Conservation (phyloP, 345 rosid species). For the Carallia brachiata region DNA sequence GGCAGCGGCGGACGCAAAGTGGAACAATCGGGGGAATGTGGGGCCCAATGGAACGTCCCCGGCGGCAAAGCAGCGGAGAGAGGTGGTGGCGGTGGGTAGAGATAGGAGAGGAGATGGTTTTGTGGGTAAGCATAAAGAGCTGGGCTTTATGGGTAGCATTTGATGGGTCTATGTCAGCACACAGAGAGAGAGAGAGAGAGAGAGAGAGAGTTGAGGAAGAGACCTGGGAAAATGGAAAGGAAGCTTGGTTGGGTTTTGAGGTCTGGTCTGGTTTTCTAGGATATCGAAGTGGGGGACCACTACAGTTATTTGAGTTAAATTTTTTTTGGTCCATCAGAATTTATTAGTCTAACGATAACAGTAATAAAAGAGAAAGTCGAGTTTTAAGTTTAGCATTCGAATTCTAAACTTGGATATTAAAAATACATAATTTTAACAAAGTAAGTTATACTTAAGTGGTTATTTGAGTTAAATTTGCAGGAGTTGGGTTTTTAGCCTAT, state of each 20-base stretch:
- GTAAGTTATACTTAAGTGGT: too few relatives aligned
- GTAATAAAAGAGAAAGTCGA: too few relatives aligned
- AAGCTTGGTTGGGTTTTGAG: not conserved
- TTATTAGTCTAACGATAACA: too few relatives aligned
- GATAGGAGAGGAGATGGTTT: constrained; percentile 31
- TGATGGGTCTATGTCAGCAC: constrained; percentile 11
- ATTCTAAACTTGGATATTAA: too few relatives aligned
- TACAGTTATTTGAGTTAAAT: too few relatives aligned
- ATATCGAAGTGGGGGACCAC: not conserved
- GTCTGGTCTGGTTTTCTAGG: not conserved
- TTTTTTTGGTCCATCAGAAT: too few relatives aligned
- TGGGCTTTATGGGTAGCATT: constrained; percentile 62
- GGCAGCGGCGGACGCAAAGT: constrained; percentile 39
- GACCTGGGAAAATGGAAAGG: not conserved
- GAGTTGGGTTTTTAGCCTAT: too few relatives aligned
- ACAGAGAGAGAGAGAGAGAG: not conserved
- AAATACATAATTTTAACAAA: too few relatives aligned
- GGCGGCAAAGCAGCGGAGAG: constrained; percentile 64
- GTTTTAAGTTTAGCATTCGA: too few relatives aligned
- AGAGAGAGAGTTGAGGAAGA: not conserved
- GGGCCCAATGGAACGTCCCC: constrained; percentile 51
- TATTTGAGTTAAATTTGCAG: too few relatives aligned
- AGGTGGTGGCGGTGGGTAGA: constrained; percentile 30
- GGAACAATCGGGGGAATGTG: constrained; percentile 48
- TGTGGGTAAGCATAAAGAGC: constrained; percentile 37